Percentiles rank a stretch among this genome's conserved stretches.
Conservation (phyloP, 2,329 filamentous ascomycete species). For the Fusarium nelsonii region DNA sequence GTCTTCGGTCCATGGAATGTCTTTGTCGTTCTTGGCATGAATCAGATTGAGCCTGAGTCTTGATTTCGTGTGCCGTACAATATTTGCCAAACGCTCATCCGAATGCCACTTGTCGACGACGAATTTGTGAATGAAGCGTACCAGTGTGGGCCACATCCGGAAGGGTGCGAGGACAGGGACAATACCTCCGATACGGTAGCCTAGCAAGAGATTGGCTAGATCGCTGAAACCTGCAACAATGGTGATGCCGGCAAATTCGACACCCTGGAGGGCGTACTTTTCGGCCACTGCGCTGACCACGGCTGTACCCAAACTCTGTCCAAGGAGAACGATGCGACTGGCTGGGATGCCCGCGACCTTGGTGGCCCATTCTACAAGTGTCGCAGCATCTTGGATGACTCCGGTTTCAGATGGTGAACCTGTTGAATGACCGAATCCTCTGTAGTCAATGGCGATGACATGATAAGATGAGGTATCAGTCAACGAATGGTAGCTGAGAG, state of each 20-base stretch:
- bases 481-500: slow-evolving; percentile 81
- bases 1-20: slow-evolving; percentile 82
- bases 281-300: slow-evolving; percentile 82
- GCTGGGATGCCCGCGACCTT: slow-evolving; percentile 73
- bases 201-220: slow-evolving; percentile 77
- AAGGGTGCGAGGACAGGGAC: slow-evolving; percentile 85
- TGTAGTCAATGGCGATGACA: slow-evolving; percentile 90
- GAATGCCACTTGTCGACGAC: slow-evolving; percentile 89
- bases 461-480: slow-evolving; percentile 81
- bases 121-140: slow-evolving; percentile 69
- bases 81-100: slow-evolving; percentile 70
- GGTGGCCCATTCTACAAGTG: slow-evolving; percentile 79
- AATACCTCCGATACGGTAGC: slow-evolving; percentile 82
- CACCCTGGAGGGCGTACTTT: slow-evolving; percentile 69
- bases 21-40: slow-evolving; percentile 83
- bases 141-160: slow-evolving; percentile 72
- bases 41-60: slow-evolving; percentile 77
- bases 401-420: slow-evolving; percentile 85
- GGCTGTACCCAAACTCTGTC: slow-evolving; percentile 90
- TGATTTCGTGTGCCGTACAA: slow-evolving; percentile 64
- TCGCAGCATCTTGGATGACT: slow-evolving; percentile 81
- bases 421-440: slow-evolving; percentile 85
- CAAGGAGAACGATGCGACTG: slow-evolving; percentile 81
- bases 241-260: slow-evolving; percentile 83
- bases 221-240: slow-evolving; percentile 84